phyloP scores from a whole-genome alignment of 306 rosid genomes.

The Alnus glutinosa region DNA sequence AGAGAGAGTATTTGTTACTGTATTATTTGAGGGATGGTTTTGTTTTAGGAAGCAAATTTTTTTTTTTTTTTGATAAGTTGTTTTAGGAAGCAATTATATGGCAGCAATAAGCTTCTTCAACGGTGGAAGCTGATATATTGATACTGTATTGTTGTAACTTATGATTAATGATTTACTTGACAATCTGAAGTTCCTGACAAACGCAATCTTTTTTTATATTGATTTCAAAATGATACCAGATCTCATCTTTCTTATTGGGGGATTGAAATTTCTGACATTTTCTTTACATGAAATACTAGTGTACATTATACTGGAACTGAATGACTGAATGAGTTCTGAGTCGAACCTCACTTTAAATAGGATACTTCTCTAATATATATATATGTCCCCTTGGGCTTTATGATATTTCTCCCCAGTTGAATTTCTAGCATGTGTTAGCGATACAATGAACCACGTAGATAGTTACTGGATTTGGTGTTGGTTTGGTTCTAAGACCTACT shows the following conservation, averaged over 20 bases:
- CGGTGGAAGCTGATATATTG: constrained; percentile 28
- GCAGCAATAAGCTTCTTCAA: constrained; percentile 37
- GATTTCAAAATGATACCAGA: background rate
- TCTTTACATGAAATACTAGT: background rate
- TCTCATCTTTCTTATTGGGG: background rate
- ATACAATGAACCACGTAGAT: background rate
- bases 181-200: constrained; percentile 4
- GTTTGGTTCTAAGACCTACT: background rate
- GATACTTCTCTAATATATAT: background rate
- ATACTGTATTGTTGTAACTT: constrained; percentile 23
- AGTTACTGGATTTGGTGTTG: background rate
- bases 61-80: background rate
- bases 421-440: background rate
- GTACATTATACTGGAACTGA: background rate
- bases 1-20: constrained; percentile 16
- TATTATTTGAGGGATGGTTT: constrained; percentile 31
- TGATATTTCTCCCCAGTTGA: background rate
- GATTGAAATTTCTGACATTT: background rate
- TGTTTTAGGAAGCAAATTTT: constrained; percentile 4
- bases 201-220: background rate
- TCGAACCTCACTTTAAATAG: background rate
- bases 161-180: constrained; percentile 21
- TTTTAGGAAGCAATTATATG: constrained; percentile 19
- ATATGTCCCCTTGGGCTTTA: background rate
- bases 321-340: too few species aligned